Evolutionary conservation across 768 basidiomycete species (phyloP).

Genomic region (Lactarius hengduanensis): DNA sequence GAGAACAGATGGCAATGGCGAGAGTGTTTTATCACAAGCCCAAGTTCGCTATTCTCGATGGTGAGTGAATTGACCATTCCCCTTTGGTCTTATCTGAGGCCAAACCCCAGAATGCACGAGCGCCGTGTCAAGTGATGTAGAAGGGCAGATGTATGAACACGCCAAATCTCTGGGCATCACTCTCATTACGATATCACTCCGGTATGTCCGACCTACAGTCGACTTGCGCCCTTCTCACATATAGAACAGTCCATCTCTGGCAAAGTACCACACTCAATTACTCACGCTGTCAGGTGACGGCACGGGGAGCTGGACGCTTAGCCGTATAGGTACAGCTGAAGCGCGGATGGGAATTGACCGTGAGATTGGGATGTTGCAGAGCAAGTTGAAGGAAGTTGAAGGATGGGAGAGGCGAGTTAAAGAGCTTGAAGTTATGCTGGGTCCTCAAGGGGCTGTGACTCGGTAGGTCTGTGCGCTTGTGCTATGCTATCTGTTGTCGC

Average conservation of each 20-base stretch:
- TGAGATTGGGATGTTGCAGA: slow-evolving; percentile 69
- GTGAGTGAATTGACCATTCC: slow-evolving; percentile 42
- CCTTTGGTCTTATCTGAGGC: slow-evolving; percentile 16
- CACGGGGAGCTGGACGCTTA: slow-evolving; percentile 67
- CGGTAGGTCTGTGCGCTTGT: not conserved
- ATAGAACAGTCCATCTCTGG: slow-evolving; percentile 67
- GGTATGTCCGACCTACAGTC: slow-evolving; percentile 44
- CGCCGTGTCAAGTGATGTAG: slow-evolving; percentile 94
- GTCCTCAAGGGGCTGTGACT: slow-evolving; percentile 17
- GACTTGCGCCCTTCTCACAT: not conserved
- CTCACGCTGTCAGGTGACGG: slow-evolving; percentile 76
- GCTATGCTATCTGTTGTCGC: not conserved
- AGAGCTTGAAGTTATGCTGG: slow-evolving; percentile 59
- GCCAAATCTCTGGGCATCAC: slow-evolving; percentile 88
- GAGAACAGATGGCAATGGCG: slow-evolving; percentile 77
- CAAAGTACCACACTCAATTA: slow-evolving; percentile 86
- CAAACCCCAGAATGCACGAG: slow-evolving; percentile 77
- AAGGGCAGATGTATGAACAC: slow-evolving; percentile 93
- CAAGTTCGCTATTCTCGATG: slow-evolving; percentile 81
- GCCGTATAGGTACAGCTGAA: slow-evolving; percentile 68
- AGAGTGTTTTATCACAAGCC: slow-evolving; percentile 89
- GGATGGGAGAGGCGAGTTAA: slow-evolving; percentile 68
- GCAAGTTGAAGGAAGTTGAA: slow-evolving; percentile 65
- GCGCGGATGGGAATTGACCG: slow-evolving; percentile 72
- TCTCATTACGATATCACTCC: slow-evolving; percentile 87